Evolutionary conservation across 2,329 filamentous ascomycete species (phyloP).

Genomic region (Hymenoscyphus occultus): DNA sequence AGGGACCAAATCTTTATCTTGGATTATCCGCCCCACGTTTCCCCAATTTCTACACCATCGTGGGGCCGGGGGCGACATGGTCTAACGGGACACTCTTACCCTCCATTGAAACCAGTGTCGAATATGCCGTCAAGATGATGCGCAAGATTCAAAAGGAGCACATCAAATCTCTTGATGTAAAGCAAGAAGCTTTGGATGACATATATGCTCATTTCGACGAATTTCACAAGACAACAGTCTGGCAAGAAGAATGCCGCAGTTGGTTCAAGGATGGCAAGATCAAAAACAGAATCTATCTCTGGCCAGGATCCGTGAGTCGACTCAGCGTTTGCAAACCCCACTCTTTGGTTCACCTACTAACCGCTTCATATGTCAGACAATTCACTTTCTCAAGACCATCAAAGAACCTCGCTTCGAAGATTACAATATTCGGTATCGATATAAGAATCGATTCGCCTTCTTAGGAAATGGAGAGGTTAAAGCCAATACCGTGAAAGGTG

Average conservation of each 20-base stretch:
- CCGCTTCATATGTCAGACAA: conserved; percentile 40
- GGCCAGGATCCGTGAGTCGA: conserved; percentile 46
- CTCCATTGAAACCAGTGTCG: conserved; percentile 44
- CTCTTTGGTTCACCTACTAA: conserved; percentile 25
- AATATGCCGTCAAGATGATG: conserved; percentile 41
- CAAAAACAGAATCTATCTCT: conserved; percentile 45
- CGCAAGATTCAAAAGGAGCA: conserved; percentile 40
- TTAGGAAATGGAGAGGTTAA: conserved; percentile 45
- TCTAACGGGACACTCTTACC: conserved; percentile 44
- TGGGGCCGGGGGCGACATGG: conserved; percentile 43
- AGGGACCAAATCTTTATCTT: conserved; percentile 25
- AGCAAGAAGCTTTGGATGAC: conserved; percentile 36
- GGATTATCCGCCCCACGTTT: conserved; percentile 25
- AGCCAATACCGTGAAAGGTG: conserved; percentile 39
- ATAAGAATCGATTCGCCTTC: conserved; percentile 41
- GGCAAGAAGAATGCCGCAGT: conserved; percentile 28
- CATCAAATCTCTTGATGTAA: conserved; percentile 38
- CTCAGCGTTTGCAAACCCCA: neutral
- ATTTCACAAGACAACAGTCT: conserved; percentile 34
- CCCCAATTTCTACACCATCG: conserved; percentile 25
- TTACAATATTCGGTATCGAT: conserved; percentile 42
- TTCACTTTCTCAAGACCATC: conserved; percentile 42
- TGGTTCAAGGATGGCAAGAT: conserved; percentile 34
- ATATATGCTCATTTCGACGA: conserved; percentile 33
- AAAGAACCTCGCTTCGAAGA: conserved; percentile 43